phyloP scores from a whole-genome alignment of 1,284 basidiomycete species.

The Ceratobasidium sp. region DNA sequence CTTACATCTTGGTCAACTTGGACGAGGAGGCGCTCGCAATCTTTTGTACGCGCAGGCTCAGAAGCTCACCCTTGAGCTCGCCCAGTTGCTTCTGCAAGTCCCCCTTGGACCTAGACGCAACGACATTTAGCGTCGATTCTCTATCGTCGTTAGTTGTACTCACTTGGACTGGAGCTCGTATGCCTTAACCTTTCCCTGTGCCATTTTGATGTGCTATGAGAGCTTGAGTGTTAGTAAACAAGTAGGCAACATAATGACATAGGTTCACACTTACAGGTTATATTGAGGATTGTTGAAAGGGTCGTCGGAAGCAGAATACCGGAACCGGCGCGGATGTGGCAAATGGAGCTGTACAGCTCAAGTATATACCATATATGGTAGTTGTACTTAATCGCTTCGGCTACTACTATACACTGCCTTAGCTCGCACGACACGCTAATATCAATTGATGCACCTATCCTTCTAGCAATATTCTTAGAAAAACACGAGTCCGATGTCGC shows the following conservation, averaged over 20 bases:
- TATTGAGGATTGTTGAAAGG: conserved; percentile 31
- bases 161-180: conserved; percentile 99
- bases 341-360: conserved; percentile 24
- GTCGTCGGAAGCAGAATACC: conserved; percentile 34
- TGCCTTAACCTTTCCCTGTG: conserved; percentile 80
- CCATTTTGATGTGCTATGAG: conserved; percentile 42
- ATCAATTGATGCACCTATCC: background rate
- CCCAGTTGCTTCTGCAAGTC: conserved; percentile 95
- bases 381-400: background rate
- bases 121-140: conserved; percentile 32
- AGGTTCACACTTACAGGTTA: conserved; percentile 33
- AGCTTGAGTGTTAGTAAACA: background rate
- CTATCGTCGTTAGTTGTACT: conserved; percentile 52
- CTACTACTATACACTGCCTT: background rate
- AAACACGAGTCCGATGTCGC: background rate
- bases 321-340: conserved; percentile 27
- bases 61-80: conserved; percentile 97
- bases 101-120: conserved; percentile 83
- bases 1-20: conserved; percentile 98
- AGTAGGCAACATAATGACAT: background rate
- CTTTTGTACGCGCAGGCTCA: conserved; percentile 95
- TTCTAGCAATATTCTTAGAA: background rate
- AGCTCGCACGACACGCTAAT: background rate
- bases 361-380: conserved; percentile 5
- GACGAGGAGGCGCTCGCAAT: conserved; percentile 95